A percentile compares a stretch with the other conserved stretches of the same genome.
Evolutionary conservation across 768 basidiomycete species (phyloP).

Genomic region (Lactifluus rugatus): DNA sequence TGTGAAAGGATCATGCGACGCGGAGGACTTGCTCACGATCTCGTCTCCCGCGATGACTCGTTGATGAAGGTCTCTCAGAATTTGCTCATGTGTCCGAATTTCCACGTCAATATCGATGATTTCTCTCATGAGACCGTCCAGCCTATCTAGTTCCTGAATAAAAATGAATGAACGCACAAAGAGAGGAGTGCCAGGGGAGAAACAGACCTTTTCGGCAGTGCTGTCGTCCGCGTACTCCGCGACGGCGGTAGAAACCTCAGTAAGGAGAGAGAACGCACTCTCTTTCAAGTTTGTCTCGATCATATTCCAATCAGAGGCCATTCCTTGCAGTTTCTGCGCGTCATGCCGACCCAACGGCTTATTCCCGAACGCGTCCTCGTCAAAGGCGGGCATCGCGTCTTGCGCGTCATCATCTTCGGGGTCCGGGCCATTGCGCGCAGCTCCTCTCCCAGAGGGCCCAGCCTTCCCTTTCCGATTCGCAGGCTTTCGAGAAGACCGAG

Average conservation of each 20-base stretch:
- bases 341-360: constrained; percentile 55
- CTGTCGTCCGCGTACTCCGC: constrained; percentile 53
- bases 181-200: too few species aligned
- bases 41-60: constrained; percentile 41
- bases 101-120: constrained; percentile 58
- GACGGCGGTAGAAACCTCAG: constrained; percentile 45
- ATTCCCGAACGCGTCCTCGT: constrained; percentile 51
- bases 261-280: constrained; percentile 35
- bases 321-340: constrained; percentile 42
- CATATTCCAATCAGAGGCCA: constrained; percentile 53
- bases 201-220: constrained; percentile 39
- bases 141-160: constrained; percentile 41
- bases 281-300: constrained; percentile 42
- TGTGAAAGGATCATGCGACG: neutral
- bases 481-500: constrained; percentile 27
- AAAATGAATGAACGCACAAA: neutral
- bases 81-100: constrained; percentile 45
- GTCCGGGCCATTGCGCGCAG: constrained; percentile 21
- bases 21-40: constrained; percentile 36
- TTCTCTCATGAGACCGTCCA: constrained; percentile 60
- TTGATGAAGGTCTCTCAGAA: constrained; percentile 49
- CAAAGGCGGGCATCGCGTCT: constrained; percentile 31
- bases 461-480: constrained; percentile 16
- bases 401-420: constrained; percentile 28
- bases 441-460: neutral